These are phyloP conservation scores for Papilionanthe hybrid DNA, from an alignment of 116 monocot species.

Conservation along the genomic window DNA sequence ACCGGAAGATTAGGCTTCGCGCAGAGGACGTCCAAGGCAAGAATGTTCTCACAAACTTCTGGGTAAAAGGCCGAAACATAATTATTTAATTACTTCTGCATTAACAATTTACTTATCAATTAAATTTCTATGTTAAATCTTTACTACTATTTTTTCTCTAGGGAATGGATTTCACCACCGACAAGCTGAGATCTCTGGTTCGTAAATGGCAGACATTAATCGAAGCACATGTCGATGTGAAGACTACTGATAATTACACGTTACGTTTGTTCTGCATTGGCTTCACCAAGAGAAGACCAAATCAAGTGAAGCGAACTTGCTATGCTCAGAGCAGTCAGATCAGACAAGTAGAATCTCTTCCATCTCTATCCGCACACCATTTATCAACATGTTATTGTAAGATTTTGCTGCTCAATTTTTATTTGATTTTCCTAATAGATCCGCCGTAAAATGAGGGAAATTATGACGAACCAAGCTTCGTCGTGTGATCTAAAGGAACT, in stretches of 20 bases:
- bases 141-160: neutral
- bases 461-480: conserved; percentile 76
- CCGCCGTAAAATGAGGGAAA: conserved; percentile 69
- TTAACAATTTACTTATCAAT: too few relatives aligned
- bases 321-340: conserved; percentile 87
- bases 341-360: conserved; percentile 43
- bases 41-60: conserved; percentile 85
- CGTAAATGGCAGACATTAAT: conserved; percentile 86
- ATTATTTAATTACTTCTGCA: too few relatives aligned
- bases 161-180: conserved; percentile 92
- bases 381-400: too few relatives aligned
- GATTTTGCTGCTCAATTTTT: too few relatives aligned
- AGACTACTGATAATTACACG: conserved; percentile 80
- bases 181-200: conserved; percentile 80
- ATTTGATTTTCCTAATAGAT: conserved; percentile 11
- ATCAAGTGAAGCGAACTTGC: conserved; percentile 83
- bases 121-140: too few relatives aligned
- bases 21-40: conserved; percentile 88
- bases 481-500: conserved; percentile 79
- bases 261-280: conserved; percentile 80
- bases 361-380: neutral
- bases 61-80: conserved; percentile 34
- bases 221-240: conserved; percentile 92
- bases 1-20: conserved; percentile 78
- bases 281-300: conserved; percentile 77